Conservation (phyloP, 192 early-diverging fungal genomes). For the Gaertneriomyces sp. region DNA sequence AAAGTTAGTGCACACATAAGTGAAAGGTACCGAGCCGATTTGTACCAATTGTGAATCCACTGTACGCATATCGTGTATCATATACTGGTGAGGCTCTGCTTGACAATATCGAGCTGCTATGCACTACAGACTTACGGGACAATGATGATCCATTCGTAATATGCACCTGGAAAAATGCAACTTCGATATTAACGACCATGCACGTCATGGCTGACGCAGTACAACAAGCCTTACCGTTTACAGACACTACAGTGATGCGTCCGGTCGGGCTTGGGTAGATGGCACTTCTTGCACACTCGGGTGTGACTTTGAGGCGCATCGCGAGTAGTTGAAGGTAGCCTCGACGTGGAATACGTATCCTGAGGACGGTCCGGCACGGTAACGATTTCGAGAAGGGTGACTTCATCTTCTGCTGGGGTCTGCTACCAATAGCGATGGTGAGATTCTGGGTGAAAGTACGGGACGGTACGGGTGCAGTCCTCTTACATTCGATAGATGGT, state of each 20-base stretch:
- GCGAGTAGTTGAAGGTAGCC: no score
- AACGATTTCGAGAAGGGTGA: no score
- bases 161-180: constrained; percentile 32
- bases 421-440: background rate
- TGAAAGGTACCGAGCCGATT: background rate
- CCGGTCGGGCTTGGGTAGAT: constrained; percentile 34
- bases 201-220: background rate
- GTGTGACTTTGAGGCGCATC: no score
- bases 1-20: background rate
- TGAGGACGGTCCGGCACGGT: no score
- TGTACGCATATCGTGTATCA: background rate
- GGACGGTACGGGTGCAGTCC: no score
- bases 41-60: constrained; percentile 46
- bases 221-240: constrained; percentile 10
- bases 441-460: no score
- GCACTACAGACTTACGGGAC: constrained; percentile 19
- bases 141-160: constrained; percentile 52
- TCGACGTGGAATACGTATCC: no score
- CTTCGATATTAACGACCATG: background rate
- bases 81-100: no score
- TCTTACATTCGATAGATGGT: no score
- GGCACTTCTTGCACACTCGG: constrained; percentile 4
- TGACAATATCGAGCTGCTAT: no score
- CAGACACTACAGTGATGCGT: constrained; percentile 48
- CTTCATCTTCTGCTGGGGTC: background rate